phyloP scores from a whole-genome alignment of 2,329 filamentous ascomycete genomes.

The Fusarium albosuccineum region DNA sequence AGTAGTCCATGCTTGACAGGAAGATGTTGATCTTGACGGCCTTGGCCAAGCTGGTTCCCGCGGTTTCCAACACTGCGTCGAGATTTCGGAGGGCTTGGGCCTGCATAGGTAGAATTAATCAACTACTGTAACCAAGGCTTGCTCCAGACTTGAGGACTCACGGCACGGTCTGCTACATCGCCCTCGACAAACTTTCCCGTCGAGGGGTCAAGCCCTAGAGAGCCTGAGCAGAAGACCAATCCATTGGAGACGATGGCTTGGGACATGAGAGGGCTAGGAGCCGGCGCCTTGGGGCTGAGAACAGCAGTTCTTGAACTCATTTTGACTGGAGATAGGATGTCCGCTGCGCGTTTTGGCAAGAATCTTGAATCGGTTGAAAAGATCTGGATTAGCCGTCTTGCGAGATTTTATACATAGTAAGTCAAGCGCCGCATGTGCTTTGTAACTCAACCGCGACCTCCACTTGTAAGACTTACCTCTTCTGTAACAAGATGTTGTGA shows the following conservation, averaged over 20 bases:
- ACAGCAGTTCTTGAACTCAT: conserved; percentile 32
- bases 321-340: not conserved
- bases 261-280: conserved; percentile 29
- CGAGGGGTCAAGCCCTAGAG: not conserved
- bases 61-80: conserved; percentile 69
- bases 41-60: conserved; percentile 70
- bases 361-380: too few species aligned
- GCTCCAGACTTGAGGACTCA: not conserved
- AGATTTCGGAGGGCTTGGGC: conserved; percentile 48
- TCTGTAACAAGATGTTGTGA: not conserved
- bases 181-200: conserved; percentile 3
- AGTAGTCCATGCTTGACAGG: conserved; percentile 74
- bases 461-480: not conserved
- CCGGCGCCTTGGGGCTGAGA: conserved; percentile 23
- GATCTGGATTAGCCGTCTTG: too few species aligned
- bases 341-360: not conserved
- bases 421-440: too few species aligned
- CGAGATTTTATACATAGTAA: too few species aligned
- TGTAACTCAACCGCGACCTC: too few species aligned
- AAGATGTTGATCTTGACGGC: conserved; percentile 78
- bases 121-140: not conserved
- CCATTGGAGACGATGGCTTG: conserved; percentile 35
- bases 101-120: not conserved
- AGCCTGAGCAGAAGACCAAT: conserved; percentile 31
- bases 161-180: not conserved